phyloP scores from a whole-genome alignment of 768 basidiomycete genomes.

The Boletus rubescentipes region DNA sequence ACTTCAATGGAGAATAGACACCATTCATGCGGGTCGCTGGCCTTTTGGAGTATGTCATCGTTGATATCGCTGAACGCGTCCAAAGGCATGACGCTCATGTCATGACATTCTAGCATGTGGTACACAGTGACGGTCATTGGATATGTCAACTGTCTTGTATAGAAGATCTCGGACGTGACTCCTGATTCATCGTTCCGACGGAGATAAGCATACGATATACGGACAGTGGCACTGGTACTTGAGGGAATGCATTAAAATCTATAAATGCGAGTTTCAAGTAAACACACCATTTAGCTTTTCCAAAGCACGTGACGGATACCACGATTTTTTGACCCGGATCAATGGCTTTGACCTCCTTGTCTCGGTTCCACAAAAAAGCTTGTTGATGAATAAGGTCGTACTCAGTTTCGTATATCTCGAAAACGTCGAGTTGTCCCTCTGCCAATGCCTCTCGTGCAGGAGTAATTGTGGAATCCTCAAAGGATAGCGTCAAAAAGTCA shows the following conservation, averaged over 20 bases:
- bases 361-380: constrained; percentile 71
- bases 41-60: constrained; percentile 33
- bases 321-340: constrained; percentile 69
- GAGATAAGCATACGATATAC: constrained; percentile 79
- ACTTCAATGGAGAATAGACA: constrained; percentile 90
- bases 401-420: constrained; percentile 90
- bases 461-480: constrained; percentile 86
- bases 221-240: constrained; percentile 77
- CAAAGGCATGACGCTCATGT: constrained; percentile 79
- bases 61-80: constrained; percentile 21
- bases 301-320: constrained; percentile 71
- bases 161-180: constrained; percentile 55
- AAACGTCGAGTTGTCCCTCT: constrained; percentile 78
- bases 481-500: constrained; percentile 82
- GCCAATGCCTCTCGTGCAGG: constrained; percentile 73
- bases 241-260: constrained; percentile 1
- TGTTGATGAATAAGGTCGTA: constrained; percentile 73
- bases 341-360: constrained; percentile 48
- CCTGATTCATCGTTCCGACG: constrained; percentile 40
- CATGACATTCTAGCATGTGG: constrained; percentile 86
- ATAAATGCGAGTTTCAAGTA: background rate
- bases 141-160: constrained; percentile 84
- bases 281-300: constrained; percentile 90
- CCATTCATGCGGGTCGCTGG: constrained; percentile 60
- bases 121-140: constrained; percentile 94